These are phyloP conservation scores for Candida xiaguanensis DNA, from an alignment of 805 yeast genomes.

Conservation along the genomic window DNA sequence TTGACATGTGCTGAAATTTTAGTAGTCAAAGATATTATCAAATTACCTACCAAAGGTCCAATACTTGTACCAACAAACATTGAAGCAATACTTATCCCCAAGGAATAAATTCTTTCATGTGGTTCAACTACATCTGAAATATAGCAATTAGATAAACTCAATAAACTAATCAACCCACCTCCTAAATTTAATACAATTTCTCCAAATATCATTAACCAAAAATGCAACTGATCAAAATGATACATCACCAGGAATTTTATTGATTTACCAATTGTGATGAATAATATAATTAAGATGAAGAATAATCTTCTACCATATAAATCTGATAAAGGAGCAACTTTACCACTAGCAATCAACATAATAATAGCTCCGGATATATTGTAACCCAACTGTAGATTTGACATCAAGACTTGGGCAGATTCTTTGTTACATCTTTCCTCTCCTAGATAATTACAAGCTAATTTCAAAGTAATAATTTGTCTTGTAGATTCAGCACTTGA, in stretches of 20 bases:
- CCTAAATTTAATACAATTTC: constrained; percentile 46
- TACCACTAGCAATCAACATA: constrained; percentile 53
- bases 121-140: constrained; percentile 71
- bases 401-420: constrained; percentile 36
- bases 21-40: constrained; percentile 13
- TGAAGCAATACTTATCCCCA: constrained; percentile 59
- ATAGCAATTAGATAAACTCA: constrained; percentile 64
- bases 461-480: constrained; percentile 31
- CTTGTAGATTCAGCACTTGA: constrained; percentile 37
- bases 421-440: constrained; percentile 26
- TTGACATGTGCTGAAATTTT: constrained; percentile 6
- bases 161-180: constrained; percentile 60
- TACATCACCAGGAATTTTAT: constrained; percentile 23
- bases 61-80: constrained; percentile 57
- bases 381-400: constrained; percentile 46
- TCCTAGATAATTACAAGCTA: constrained; percentile 24
- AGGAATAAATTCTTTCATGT: constrained; percentile 49
- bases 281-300: constrained; percentile 17
- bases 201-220: constrained; percentile 38
- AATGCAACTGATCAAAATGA: constrained; percentile 24
- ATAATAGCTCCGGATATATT: constrained; percentile 41
- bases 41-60: constrained; percentile 62
- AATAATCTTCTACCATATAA: constrained; percentile 33
- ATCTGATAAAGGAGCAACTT: constrained; percentile 38
- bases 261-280: constrained; percentile 19